Percentiles rank a stretch among this genome's conserved stretches.
Conservation (phyloP, 2,329 filamentous ascomycete genomes). For the Thelonectria olida region DNA sequence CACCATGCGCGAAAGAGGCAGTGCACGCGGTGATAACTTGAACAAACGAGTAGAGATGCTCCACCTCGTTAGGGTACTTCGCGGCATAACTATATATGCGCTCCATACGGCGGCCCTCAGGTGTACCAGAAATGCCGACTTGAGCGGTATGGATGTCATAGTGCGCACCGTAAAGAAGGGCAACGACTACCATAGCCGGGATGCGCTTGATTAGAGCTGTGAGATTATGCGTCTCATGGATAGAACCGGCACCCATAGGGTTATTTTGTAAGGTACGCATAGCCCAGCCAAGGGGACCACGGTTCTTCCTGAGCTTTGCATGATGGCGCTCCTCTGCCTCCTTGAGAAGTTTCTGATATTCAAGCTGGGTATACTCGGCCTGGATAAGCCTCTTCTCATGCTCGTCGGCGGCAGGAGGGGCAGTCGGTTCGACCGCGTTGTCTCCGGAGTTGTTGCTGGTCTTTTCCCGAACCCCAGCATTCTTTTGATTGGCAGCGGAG, state of each 20-base stretch:
- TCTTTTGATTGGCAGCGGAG: conserved; percentile 15
- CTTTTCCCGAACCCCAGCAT: not conserved
- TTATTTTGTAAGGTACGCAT: conserved; percentile 81
- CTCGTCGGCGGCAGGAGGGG: conserved; percentile 32
- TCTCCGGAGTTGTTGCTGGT: conserved; percentile 46
- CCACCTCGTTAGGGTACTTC: conserved; percentile 77
- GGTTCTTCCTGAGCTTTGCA: conserved; percentile 68
- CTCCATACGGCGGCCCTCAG: conserved; percentile 76
- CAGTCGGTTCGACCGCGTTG: conserved; percentile 26
- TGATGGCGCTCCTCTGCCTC: conserved; percentile 67
- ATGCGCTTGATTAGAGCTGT: conserved; percentile 70
- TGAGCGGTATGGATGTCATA: conserved; percentile 86
- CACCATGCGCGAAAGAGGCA: conserved; percentile 78
- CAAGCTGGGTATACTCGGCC: conserved; percentile 53
- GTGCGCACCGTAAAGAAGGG: conserved; percentile 76
- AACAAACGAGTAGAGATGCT: conserved; percentile 74
- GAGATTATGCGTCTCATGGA: conserved; percentile 80
- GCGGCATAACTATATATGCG: conserved; percentile 64
- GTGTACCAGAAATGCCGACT: conserved; percentile 74
- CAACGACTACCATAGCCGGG: conserved; percentile 72
- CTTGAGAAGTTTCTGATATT: conserved; percentile 70
- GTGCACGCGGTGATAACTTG: conserved; percentile 75
- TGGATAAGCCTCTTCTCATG: conserved; percentile 55
- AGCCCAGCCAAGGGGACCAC: conserved; percentile 81
- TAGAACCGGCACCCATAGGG: conserved; percentile 74